Conservation (phyloP, 2,329 filamentous ascomycete species). For the Trichoderma polysporum region DNA sequence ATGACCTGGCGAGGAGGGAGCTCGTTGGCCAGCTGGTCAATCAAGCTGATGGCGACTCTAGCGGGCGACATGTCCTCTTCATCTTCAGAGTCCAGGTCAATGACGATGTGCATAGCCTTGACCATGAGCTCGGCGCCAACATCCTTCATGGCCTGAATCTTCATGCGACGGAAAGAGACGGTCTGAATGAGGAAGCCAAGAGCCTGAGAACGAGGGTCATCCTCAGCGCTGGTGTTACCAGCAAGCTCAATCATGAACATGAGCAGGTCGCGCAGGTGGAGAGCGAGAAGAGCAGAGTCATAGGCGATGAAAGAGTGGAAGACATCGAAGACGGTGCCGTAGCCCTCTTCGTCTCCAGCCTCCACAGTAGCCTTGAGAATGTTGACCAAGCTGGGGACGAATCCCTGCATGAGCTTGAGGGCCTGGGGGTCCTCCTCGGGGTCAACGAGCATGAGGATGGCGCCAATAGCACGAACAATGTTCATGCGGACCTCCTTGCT, state of each 20-base stretch:
- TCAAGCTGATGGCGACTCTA: conserved; percentile 77
- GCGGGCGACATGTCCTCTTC: conserved; percentile 81
- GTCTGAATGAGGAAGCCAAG: conserved; percentile 92
- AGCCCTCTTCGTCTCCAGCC: conserved; percentile 78
- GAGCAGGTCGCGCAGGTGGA: conserved; percentile 85
- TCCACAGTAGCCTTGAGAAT: conserved; percentile 84
- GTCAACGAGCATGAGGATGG: conserved; percentile 83
- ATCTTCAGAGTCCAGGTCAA: conserved; percentile 78
- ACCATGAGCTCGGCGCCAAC: conserved; percentile 84
- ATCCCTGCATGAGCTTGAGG: conserved; percentile 71
- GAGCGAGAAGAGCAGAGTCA: conserved; percentile 78
- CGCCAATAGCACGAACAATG: conserved; percentile 86
- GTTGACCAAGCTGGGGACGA: conserved; percentile 84
- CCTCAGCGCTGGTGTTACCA: conserved; percentile 71
- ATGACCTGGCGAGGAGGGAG: conserved; percentile 92
- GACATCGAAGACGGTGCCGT: conserved; percentile 89
- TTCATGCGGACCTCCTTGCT: conserved; percentile 93
- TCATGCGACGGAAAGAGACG: conserved; percentile 89
- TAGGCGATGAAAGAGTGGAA: conserved; percentile 94
- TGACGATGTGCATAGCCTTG: conserved; percentile 84
- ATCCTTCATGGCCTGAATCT: conserved; percentile 83
- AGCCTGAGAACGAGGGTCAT: conserved; percentile 85
- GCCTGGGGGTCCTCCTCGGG: conserved; percentile 78
- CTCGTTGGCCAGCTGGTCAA: conserved; percentile 85
- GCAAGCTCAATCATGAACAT: conserved; percentile 92